These are phyloP conservation scores for Alternaria brassicae DNA, from an alignment of 2,329 filamentous ascomycete genomes.

Conservation along the genomic window DNA sequence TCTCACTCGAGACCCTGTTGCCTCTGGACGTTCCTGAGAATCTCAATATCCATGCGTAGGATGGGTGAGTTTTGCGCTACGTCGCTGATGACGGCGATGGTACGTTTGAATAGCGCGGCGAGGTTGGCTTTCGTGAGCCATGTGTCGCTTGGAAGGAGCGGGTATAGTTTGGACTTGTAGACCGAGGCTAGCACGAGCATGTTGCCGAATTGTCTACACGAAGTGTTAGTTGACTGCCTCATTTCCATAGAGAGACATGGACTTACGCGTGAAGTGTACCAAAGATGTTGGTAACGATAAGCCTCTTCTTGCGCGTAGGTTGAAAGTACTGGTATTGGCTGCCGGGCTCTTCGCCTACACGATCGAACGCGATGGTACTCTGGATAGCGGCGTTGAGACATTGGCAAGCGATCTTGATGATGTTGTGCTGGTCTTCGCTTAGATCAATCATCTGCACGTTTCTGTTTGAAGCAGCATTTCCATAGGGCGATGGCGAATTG, in stretches of 20 bases:
- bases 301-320: constrained; percentile 66
- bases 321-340: constrained; percentile 54
- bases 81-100: constrained; percentile 76
- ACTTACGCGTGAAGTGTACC: constrained; percentile 76
- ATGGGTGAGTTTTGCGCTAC: constrained; percentile 77
- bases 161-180: constrained; percentile 64
- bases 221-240: constrained; percentile 14
- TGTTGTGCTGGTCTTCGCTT: constrained; percentile 31
- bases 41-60: constrained; percentile 74
- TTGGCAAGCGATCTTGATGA: constrained; percentile 38
- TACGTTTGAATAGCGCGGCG: constrained; percentile 53
- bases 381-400: constrained; percentile 70
- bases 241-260: neutral
- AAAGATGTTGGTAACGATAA: constrained; percentile 94
- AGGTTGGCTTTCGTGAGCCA: constrained; percentile 38
- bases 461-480: constrained; percentile 24
- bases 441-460: constrained; percentile 42
- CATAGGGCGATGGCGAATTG: constrained; percentile 61
- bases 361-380: constrained; percentile 84
- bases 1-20: constrained; percentile 25
- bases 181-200: constrained; percentile 85
- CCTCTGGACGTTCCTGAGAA: constrained; percentile 62
- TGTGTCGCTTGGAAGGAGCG: constrained; percentile 40
- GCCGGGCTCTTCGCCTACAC: constrained; percentile 54
- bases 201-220: constrained; percentile 91